Percentiles rank a stretch among this genome's conserved stretches.
phyloP scores from a whole-genome alignment of 2,329 filamentous ascomycete species.

The Alternaria novae-zelandiae region DNA sequence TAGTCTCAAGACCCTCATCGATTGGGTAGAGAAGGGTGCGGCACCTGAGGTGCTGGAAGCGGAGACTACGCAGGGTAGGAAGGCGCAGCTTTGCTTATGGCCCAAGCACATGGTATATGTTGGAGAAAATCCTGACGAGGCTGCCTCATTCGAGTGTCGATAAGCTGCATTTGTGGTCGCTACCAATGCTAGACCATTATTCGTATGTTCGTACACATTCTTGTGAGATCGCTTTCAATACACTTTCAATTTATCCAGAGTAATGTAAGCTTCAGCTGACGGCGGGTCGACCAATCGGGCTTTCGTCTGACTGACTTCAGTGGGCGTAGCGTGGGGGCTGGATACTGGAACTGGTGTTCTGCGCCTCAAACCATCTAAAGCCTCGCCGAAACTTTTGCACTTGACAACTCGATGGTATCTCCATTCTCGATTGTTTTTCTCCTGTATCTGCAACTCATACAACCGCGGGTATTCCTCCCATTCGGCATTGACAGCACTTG shows the following conservation, averaged over 20 bases:
- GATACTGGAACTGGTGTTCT: neutral
- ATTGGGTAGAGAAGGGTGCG: constrained; percentile 39
- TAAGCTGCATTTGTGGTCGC: neutral
- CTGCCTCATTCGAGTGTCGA: constrained; percentile 9
- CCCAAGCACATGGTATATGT: constrained; percentile 22
- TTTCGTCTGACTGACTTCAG: neutral
- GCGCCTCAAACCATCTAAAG: neutral
- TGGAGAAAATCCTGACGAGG: neutral
- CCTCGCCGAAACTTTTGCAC: neutral
- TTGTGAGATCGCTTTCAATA: too few species aligned
- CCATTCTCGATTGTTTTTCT: too few species aligned
- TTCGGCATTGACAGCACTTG: too few species aligned
- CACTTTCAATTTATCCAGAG: too few species aligned
- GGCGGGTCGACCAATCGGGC: too few species aligned
- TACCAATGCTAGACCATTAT: too few species aligned
- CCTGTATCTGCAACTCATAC: too few species aligned
- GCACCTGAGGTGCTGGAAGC: constrained; percentile 27
- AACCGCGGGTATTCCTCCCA: too few species aligned
- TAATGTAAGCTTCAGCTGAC: too few species aligned
- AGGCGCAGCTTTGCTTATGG: constrained; percentile 20
- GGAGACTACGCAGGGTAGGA: constrained; percentile 4
- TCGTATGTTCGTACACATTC: too few species aligned
- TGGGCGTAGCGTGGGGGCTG: neutral
- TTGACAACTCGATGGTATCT: neutral
- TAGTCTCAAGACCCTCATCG: constrained; percentile 26